These are phyloP conservation scores for Plantago major DNA, from an alignment of 257 asterid genomes.

Conservation along the genomic window DNA sequence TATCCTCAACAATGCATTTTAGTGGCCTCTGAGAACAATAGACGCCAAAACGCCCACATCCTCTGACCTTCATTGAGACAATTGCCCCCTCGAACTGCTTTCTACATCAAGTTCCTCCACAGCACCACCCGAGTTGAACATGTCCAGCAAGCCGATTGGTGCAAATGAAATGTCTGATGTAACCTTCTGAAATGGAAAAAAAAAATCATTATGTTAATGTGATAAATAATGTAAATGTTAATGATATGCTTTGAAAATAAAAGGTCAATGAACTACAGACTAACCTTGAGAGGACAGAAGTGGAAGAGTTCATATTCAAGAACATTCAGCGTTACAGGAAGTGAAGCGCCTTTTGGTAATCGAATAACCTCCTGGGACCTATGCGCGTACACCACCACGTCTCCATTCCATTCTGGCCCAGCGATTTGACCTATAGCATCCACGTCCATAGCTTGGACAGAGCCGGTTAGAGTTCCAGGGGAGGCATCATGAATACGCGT, in stretches of 20 bases:
- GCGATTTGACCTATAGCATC: slow-evolving; percentile 58
- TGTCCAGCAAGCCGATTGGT: slow-evolving; percentile 84
- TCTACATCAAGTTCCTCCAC: slow-evolving; percentile 56
- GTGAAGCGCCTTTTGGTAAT: slow-evolving; percentile 70
- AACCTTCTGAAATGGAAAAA: slow-evolving; percentile 44
- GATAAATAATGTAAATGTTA: background rate
- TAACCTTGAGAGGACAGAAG: slow-evolving; percentile 79
- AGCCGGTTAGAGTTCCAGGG: slow-evolving; percentile 82
- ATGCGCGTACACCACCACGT: slow-evolving; percentile 53
- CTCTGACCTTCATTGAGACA: slow-evolving; percentile 51
- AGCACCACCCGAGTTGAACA: slow-evolving; percentile 90
- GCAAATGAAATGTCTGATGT: slow-evolving; percentile 46
- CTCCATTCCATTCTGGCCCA: slow-evolving; percentile 81
- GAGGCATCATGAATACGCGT: slow-evolving; percentile 84
- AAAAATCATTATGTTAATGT: slow-evolving; percentile 8
- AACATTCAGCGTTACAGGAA: slow-evolving; percentile 79
- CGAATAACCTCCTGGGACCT: slow-evolving; percentile 56
- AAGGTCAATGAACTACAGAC: slow-evolving; percentile 8
- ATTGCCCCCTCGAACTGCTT: slow-evolving; percentile 32
- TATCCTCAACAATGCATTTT: slow-evolving; percentile 47
- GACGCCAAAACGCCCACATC: slow-evolving; percentile 78
- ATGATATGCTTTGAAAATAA: background rate
- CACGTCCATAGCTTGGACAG: slow-evolving; percentile 68
- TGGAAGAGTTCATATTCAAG: slow-evolving; percentile 92
- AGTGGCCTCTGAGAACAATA: slow-evolving; percentile 63